phyloP scores from a whole-genome alignment of 176 grass and related monocot genomes.

The Leersia perrieri region DNA sequence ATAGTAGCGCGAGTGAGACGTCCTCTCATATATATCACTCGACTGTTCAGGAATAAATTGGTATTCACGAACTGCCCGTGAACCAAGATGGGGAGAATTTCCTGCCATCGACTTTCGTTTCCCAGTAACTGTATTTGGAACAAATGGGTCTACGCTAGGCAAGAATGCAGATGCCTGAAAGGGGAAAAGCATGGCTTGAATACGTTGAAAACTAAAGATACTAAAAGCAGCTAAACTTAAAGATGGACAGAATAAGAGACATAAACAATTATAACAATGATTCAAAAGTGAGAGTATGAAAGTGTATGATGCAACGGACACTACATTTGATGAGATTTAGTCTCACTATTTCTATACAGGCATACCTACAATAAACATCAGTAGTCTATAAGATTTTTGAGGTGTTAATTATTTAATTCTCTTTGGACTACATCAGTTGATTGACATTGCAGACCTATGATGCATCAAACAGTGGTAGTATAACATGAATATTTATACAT shows the following conservation, averaged over 20 bases:
- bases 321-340: background rate
- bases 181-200: background rate
- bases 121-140: slow-evolving; percentile 48
- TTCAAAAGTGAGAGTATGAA: background rate
- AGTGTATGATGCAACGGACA: background rate
- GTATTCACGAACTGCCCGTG: slow-evolving; percentile 68
- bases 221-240: background rate
- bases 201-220: background rate
- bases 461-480: background rate
- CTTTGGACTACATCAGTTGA: background rate
- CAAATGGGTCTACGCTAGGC: slow-evolving; percentile 49
- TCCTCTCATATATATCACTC: slow-evolving; percentile 63
- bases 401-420: background rate
- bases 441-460: background rate
- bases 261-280: background rate
- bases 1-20: slow-evolving; percentile 48
- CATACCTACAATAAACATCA: background rate
- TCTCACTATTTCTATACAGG: background rate
- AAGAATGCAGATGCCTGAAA: slow-evolving; percentile 70
- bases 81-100: slow-evolving; percentile 52
- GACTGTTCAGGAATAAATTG: slow-evolving; percentile 90
- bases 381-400: background rate
- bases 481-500: background rate
- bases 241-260: slow-evolving; percentile 8
- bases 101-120: slow-evolving; percentile 56